Evolutionary conservation across 2,329 filamentous ascomycete species (phyloP).

Genomic region (Fusarium odoratissimum): DNA sequence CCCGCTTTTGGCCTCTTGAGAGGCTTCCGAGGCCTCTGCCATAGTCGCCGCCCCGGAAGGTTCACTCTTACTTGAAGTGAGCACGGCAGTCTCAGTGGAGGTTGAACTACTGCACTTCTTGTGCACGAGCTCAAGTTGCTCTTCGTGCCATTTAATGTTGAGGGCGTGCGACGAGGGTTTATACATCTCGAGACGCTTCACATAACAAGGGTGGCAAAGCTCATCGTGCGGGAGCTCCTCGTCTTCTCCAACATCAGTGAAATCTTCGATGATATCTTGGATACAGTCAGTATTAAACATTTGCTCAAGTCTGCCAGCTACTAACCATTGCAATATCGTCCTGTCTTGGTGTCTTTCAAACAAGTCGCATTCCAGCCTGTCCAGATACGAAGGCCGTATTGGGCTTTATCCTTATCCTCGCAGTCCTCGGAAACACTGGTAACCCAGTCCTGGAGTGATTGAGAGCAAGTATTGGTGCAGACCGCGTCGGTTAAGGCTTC

Average conservation of each 20-base stretch:
- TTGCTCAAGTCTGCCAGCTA: neutral
- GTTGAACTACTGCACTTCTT: neutral
- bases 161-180: neutral
- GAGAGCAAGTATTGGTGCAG: neutral
- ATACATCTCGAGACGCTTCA: neutral
- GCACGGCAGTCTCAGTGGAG: rapidly evolving
- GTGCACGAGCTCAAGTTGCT: neutral
- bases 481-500: neutral
- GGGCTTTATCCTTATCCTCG: neutral
- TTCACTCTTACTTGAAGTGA: neutral
- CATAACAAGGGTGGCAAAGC: neutral
- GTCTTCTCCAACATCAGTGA: neutral
- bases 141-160: neutral
- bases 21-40: neutral
- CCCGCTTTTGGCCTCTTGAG: neutral
- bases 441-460: neutral
- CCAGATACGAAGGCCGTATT: neutral
- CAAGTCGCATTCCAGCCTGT: slow-evolving; percentile 1
- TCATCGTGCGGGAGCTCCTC: neutral
- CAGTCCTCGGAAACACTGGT: neutral
- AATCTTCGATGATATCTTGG: neutral
- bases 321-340: slow-evolving; percentile 2
- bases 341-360: neutral
- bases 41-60: rapidly evolving
- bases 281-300: neutral